Conservation (phyloP, 2,329 filamentous ascomycete species). For the Falciphora oryzae region DNA sequence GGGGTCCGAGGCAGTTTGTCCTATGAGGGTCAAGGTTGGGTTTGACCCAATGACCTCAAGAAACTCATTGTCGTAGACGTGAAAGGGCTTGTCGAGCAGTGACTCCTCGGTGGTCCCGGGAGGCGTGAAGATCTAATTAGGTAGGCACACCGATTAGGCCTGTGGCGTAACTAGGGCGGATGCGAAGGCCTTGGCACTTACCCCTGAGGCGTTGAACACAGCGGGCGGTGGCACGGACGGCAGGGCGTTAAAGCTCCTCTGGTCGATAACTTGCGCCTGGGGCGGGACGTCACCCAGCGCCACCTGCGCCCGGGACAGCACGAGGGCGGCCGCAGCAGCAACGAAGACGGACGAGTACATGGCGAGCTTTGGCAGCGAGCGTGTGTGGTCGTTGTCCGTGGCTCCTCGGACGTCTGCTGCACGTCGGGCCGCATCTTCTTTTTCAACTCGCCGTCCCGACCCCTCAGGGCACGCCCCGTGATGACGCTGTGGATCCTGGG, state of each 20-base stretch:
- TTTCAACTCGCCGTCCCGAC: not conserved
- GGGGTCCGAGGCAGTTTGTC: constrained; percentile 36
- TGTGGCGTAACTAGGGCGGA: not conserved
- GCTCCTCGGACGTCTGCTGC: not conserved
- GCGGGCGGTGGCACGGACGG: constrained; percentile 30
- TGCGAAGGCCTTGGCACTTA: constrained; percentile 17
- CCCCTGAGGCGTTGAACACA: constrained; percentile 30
- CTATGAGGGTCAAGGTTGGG: constrained; percentile 44
- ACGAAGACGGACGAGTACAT: constrained; percentile 4
- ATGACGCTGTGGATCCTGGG: not conserved
- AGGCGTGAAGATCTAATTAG: constrained; percentile 35
- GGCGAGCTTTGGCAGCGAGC: not conserved
- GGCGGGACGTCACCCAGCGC: constrained; percentile 19
- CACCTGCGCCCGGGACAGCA: not conserved
- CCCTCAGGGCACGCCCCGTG: too few species aligned
- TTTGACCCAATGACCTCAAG: constrained; percentile 41
- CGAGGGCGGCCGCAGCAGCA: not conserved
- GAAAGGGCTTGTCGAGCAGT: constrained; percentile 35
- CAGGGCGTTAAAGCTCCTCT: constrained; percentile 37
- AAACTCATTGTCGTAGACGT: constrained; percentile 47
- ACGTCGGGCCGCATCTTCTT: not conserved
- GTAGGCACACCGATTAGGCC: not conserved
- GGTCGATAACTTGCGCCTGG: constrained; percentile 37
- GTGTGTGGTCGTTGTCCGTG: not conserved
- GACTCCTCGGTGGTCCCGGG: constrained; percentile 34